Conservation (phyloP, 345 rosid species). For the Citrus maxima region DNA sequence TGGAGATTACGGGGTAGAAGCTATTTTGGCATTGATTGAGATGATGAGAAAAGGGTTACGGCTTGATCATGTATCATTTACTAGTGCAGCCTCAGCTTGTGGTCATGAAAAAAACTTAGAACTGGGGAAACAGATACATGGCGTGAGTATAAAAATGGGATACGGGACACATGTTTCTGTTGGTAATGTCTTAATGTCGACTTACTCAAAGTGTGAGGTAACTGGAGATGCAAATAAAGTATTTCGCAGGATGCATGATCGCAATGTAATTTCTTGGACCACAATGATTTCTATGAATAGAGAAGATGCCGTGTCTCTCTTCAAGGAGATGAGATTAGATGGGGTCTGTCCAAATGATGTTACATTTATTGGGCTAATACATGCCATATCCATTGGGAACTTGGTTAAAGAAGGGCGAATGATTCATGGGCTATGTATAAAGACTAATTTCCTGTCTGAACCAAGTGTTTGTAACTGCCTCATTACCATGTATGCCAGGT, state of each 20-base stretch:
- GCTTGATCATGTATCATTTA: slow-evolving; percentile 83
- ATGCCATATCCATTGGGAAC: slow-evolving; percentile 42
- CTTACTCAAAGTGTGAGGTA: slow-evolving; percentile 63
- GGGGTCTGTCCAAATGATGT: slow-evolving; percentile 76
- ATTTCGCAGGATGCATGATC: slow-evolving; percentile 53
- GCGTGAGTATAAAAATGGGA: slow-evolving; percentile 66
- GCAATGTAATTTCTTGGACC: slow-evolving; percentile 86
- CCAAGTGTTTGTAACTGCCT: slow-evolving; percentile 63
- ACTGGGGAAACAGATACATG: slow-evolving; percentile 75
- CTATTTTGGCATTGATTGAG: slow-evolving; percentile 46
- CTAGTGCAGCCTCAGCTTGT: slow-evolving; percentile 74
- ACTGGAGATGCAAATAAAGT: slow-evolving; percentile 50
- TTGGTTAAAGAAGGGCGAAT: slow-evolving; percentile 48
- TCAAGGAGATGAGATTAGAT: slow-evolving; percentile 61
- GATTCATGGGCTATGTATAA: slow-evolving; percentile 66
- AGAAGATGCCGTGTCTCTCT: slow-evolving; percentile 50
- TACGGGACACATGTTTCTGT: slow-evolving; percentile 55
- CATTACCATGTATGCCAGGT: slow-evolving; percentile 84
- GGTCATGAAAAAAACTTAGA: slow-evolving; percentile 59
- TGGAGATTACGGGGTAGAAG: slow-evolving; percentile 51
- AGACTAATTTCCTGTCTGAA: slow-evolving; percentile 45
- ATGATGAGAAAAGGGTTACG: slow-evolving; percentile 59
- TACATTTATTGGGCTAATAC: slow-evolving; percentile 65
- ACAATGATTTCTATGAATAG: slow-evolving; percentile 63
- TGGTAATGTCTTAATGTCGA: slow-evolving; percentile 71